A percentile compares a stretch with the other conserved stretches of the same genome.
These are phyloP conservation scores for Podospora didyma DNA, from an alignment of 495 filamentous ascomycete species.

Conservation along the genomic window DNA sequence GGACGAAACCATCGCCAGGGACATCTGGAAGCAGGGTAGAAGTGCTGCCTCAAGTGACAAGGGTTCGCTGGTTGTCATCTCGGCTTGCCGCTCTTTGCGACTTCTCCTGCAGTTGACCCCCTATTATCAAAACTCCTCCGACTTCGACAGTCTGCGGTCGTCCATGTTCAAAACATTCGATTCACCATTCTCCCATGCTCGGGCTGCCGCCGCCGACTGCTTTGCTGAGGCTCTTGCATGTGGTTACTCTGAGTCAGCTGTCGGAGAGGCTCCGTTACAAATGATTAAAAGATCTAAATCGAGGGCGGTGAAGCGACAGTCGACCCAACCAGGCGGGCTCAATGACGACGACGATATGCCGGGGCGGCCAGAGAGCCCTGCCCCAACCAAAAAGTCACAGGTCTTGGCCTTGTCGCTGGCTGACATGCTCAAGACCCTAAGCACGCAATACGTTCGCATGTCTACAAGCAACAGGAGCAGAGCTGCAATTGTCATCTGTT, in stretches of 20 bases:
- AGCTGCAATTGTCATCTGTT: conserved; percentile 83
- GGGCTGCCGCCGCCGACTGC: conserved; percentile 84
- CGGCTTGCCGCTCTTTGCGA: conserved; percentile 77
- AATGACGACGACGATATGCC: conserved; percentile 73
- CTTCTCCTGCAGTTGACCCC: conserved; percentile 63
- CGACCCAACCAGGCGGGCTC: conserved; percentile 42
- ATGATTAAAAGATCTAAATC: conserved; percentile 73
- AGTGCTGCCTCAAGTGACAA: conserved; percentile 76
- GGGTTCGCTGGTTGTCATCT: conserved; percentile 72
- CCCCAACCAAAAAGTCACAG: conserved; percentile 61
- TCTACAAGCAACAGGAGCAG: conserved; percentile 77
- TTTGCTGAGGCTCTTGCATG: conserved; percentile 75
- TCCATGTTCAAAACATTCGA: conserved; percentile 83
- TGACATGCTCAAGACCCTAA: conserved; percentile 78
- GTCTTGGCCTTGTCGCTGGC: conserved; percentile 68
- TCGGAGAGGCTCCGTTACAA: conserved; percentile 48
- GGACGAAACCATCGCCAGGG: conserved; percentile 80
- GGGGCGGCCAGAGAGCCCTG: conserved; percentile 69
- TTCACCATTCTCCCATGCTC: conserved; percentile 63
- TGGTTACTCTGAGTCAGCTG: conserved; percentile 63
- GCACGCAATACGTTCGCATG: conserved; percentile 72
- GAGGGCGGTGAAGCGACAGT: conserved; percentile 63
- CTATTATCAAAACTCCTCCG: conserved; percentile 84
- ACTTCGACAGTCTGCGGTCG: conserved; percentile 81
- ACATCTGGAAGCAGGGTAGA: conserved; percentile 90